phyloP scores from a whole-genome alignment of 2,329 filamentous ascomycete genomes.

The Colletotrichum tabaci region DNA sequence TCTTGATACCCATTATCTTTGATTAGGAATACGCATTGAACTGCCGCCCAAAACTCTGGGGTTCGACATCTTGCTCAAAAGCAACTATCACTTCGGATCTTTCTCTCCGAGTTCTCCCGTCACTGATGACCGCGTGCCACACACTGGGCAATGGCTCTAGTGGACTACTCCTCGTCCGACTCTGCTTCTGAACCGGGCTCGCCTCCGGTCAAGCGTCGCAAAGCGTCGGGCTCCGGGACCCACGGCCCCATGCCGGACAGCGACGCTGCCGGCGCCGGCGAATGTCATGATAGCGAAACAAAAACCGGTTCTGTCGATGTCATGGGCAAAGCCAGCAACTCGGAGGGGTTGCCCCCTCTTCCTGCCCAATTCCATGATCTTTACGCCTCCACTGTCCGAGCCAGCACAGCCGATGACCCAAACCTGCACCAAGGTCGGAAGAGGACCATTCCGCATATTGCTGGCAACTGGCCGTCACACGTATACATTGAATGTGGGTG shows the following conservation, averaged over 20 bases:
- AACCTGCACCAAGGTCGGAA: constrained; percentile 87
- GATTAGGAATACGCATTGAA: neutral
- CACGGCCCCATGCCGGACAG: constrained; percentile 12
- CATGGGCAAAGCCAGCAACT: constrained; percentile 7
- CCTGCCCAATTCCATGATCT: constrained; percentile 88
- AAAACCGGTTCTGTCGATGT: neutral
- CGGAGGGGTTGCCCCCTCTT: constrained; percentile 75
- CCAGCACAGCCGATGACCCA: constrained; percentile 86
- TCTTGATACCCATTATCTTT: neutral
- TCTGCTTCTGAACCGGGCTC: constrained; percentile 48
- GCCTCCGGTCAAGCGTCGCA: constrained; percentile 58
- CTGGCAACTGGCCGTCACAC: constrained; percentile 94
- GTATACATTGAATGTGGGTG: constrained; percentile 91
- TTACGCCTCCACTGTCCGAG: constrained; percentile 85
- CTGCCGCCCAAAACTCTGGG: constrained; percentile 1
- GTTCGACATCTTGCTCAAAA: neutral
- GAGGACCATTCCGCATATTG: constrained; percentile 85
- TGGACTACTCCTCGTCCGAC: constrained; percentile 73
- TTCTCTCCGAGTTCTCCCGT: neutral
- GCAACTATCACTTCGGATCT: constrained; percentile 3
- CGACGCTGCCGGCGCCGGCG: constrained; percentile 15
- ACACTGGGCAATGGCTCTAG: constrained; percentile 68
- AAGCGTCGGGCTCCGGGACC: constrained; percentile 44
- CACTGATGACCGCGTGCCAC: neutral
- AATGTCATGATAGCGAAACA: constrained; percentile 11